Percentiles rank a stretch among this genome's conserved stretches.
phyloP scores from a whole-genome alignment of 352 stramenopile species.

The Albugo candida region DNA sequence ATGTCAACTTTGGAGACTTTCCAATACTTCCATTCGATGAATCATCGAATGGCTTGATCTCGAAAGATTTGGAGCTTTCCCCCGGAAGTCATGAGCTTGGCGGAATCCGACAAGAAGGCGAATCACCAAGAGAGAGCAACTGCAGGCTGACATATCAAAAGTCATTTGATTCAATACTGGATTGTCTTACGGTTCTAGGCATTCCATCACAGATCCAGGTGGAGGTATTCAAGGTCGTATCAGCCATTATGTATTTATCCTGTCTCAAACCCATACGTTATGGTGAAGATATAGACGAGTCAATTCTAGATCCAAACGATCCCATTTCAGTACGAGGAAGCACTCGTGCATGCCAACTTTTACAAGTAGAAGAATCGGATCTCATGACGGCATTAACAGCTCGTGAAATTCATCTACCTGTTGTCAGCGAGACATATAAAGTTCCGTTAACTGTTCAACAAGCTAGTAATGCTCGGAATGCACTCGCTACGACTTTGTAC shows the following conservation, averaged over 20 bases:
- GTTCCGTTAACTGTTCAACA: conserved; percentile 70
- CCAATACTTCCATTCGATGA: conserved; percentile 23
- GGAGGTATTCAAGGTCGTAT: conserved; percentile 59
- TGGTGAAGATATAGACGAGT: conserved; percentile 44
- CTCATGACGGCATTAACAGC: conserved; percentile 47
- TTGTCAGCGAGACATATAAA: conserved; percentile 59
- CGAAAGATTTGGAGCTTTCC: conserved; percentile 24
- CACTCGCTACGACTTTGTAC: conserved; percentile 92
- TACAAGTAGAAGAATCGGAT: conserved; percentile 47
- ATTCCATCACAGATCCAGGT: conserved; percentile 47
- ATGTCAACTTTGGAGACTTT: conserved; percentile 66
- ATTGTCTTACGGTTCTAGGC: conserved; percentile 54
- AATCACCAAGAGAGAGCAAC: conserved; percentile 51
- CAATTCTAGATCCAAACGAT: conserved; percentile 24
- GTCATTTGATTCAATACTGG: conserved; percentile 66
- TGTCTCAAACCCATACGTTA: conserved; percentile 36
- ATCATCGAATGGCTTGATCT: conserved; percentile 33
- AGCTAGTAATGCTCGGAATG: conserved; percentile 82
- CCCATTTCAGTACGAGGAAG: conserved; percentile 26
- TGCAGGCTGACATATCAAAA: conserved; percentile 82
- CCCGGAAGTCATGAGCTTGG: conserved; percentile 58
- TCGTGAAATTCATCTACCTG: conserved; percentile 56
- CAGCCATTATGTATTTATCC: conserved; percentile 65
- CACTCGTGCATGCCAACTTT: conserved; percentile 30
- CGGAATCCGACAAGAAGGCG: conserved; percentile 73